A percentile compares a stretch with the other conserved stretches of the same genome.
Conservation (phyloP, 305 asterid genomes). For the Fraxinus latifolia region DNA sequence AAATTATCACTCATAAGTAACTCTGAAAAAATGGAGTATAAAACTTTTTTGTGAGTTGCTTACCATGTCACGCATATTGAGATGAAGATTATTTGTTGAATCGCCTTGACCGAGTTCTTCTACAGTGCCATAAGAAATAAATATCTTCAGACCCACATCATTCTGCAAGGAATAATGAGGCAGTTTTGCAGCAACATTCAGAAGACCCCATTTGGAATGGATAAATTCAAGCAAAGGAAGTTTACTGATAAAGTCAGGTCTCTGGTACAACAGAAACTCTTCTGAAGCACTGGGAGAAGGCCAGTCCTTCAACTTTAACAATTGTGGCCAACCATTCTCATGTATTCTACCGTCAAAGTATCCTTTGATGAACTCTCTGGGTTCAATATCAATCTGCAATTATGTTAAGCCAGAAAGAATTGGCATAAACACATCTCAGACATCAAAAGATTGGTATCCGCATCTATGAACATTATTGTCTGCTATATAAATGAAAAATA, state of each 20-base stretch:
- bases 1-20: background rate
- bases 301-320: constrained; percentile 93
- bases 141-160: constrained; percentile 95
- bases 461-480: constrained; percentile 8
- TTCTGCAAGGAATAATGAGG: constrained; percentile 96
- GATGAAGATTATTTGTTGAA: constrained; percentile 74
- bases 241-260: constrained; percentile 85
- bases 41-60: constrained; percentile 19
- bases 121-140: constrained; percentile 65
- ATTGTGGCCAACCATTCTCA: constrained; percentile 64
- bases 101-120: constrained; percentile 65
- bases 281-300: constrained; percentile 92
- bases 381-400: constrained; percentile 69
- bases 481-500: constrained; percentile 11
- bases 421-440: constrained; percentile 20
- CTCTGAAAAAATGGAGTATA: background rate
- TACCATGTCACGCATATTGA: constrained; percentile 91
- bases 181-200: constrained; percentile 91
- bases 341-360: constrained; percentile 71
- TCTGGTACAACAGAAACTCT: constrained; percentile 85
- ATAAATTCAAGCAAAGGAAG: constrained; percentile 91
- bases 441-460: background rate
- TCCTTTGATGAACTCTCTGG: constrained; percentile 81
- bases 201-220: constrained; percentile 98
- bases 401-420: constrained; percentile 27